Percentiles rank a stretch among this genome's conserved stretches.
phyloP scores from a whole-genome alignment of 306 rosid species.

The Fagus sylvatica region DNA sequence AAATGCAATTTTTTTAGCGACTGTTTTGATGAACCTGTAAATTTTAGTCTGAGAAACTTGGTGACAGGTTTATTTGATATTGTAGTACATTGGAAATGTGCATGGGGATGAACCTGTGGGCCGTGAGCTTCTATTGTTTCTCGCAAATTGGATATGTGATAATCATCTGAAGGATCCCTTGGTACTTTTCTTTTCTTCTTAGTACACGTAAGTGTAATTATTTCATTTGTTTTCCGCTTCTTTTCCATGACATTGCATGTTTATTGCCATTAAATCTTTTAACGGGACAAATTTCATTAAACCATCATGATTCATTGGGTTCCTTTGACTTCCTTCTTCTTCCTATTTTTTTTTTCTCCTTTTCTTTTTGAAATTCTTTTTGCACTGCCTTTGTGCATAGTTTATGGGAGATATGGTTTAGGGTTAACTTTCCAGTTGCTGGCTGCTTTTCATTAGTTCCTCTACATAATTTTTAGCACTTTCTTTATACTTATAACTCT shows the following conservation, averaged over 20 bases:
- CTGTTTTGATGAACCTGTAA: conserved; percentile 8
- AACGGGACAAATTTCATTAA: neutral
- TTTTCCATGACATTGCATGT: conserved; percentile 4
- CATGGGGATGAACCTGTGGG: conserved; percentile 99
- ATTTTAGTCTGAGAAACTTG: conserved; percentile 19
- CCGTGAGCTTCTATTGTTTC: conserved; percentile 72
- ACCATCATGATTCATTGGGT: neutral
- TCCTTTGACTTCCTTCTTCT: neutral
- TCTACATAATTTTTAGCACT: neutral
- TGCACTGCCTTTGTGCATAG: neutral
- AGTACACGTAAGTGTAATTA: neutral
- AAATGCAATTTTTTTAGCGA: conserved; percentile 4
- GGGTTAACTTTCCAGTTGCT: neutral
- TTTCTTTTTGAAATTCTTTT: neutral
- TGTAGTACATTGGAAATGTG: conserved; percentile 94
- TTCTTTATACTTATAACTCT: neutral
- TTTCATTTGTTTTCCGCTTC: neutral
- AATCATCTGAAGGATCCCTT: conserved; percentile 76
- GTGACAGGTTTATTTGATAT: conserved; percentile 35
- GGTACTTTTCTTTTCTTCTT: conserved; percentile 49
- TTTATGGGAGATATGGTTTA: neutral
- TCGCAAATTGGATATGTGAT: conserved; percentile 96
- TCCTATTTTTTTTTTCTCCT: neutral
- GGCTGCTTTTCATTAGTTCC: neutral
- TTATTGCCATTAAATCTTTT: neutral